These are phyloP conservation scores for Fusarium sp. DNA, from an alignment of 2,329 filamentous ascomycete genomes.

Conservation along the genomic window DNA sequence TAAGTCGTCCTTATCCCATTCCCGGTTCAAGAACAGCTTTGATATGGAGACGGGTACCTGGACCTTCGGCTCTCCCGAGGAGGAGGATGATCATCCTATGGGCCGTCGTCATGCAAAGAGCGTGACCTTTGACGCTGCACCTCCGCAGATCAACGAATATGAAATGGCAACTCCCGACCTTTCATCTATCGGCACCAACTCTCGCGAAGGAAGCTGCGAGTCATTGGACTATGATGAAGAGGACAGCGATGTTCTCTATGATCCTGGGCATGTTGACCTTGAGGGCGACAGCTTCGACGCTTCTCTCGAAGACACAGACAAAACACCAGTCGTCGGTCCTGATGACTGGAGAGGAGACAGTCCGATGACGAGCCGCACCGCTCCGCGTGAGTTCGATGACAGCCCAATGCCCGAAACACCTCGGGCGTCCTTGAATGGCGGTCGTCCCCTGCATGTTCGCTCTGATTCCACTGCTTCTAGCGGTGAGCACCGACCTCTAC, in stretches of 20 bases:
- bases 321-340: slow-evolving; percentile 96
- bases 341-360: slow-evolving; percentile 92
- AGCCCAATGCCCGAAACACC: slow-evolving; percentile 74
- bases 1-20: slow-evolving; percentile 86
- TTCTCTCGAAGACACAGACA: slow-evolving; percentile 93
- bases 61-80: slow-evolving; percentile 72
- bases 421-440: slow-evolving; percentile 49
- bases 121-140: slow-evolving; percentile 94
- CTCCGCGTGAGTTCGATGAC: slow-evolving; percentile 66
- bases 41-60: slow-evolving; percentile 77
- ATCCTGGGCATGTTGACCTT: slow-evolving; percentile 61
- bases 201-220: slow-evolving; percentile 92
- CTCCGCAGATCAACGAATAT: slow-evolving; percentile 96
- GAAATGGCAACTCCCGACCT: slow-evolving; percentile 97
- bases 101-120: slow-evolving; percentile 91
- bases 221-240: slow-evolving; percentile 83
- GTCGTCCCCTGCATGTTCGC: slow-evolving; percentile 69
- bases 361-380: slow-evolving; percentile 54
- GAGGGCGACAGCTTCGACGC: slow-evolving; percentile 93
- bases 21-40: slow-evolving; percentile 74
- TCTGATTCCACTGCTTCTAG: slow-evolving; percentile 82
- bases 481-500: slow-evolving; percentile 84
- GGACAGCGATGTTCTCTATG: slow-evolving; percentile 69
- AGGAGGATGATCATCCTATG: slow-evolving; percentile 70
- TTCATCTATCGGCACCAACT: slow-evolving; percentile 90